Base-by-base conservation (phyloP, 2,329 filamentous ascomycete species). In the Fusarium sp. region DNA sequence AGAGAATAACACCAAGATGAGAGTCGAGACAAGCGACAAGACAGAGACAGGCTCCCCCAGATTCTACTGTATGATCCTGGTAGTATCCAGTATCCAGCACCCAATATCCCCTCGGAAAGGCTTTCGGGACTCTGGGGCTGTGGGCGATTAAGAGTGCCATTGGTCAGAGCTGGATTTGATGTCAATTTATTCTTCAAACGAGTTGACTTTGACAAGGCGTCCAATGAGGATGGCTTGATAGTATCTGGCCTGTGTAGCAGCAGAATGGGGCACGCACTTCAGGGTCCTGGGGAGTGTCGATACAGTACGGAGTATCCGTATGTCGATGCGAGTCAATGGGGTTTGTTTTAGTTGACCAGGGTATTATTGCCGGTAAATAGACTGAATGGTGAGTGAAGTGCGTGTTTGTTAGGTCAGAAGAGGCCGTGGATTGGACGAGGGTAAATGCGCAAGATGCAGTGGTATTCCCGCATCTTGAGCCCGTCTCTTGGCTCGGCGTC, bases 181-280 rank as follows among this genome's bases (percentile, higher is more conserved):
- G 72, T 59, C 72, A 74, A 74, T 74, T 74, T 61, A 74, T 74
- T 74, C 67, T 74, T 70, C 68, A 73, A 74, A 74, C 72, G 56
- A 54, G 65, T 61, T 66, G 65, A 55, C 70, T 68, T 61, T 66
- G 65, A 53, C 70, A 70, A 72, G 68, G 72, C 72, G 64, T 43
- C 72, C 72, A 74, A 74, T 74, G 30, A 53, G 57, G 19, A 35
- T 32, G 50, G 24, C 67, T 58, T 73, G 72, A 74, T 74, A 74
- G 57, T 70, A 69, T 70, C 56, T 51, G 26, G 40, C 49, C 43
- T 53, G 24, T 40, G 13, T 43, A 35, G 33, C 7, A 35, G 17
- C 33, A 9, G 14, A 35, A 15, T 35, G 33, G 33, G 17, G 33
- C 33, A 30, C 28, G 14, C 30, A 32, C 32, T 64, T 64, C 53